Conservation (phyloP, 2,329 filamentous ascomycete genomes). For the Passalora sequoiae region DNA sequence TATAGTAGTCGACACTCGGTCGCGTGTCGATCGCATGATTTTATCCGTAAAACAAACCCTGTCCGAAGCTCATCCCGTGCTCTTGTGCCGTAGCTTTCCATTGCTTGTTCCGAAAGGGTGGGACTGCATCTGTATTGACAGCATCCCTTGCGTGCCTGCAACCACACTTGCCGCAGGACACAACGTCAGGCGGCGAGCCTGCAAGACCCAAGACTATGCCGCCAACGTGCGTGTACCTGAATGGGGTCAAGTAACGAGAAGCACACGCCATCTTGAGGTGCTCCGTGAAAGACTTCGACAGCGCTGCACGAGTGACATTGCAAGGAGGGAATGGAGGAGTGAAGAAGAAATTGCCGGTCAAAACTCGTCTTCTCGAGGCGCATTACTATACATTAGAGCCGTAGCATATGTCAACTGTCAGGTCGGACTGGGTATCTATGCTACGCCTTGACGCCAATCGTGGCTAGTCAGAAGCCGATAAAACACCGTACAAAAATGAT, state of each 20-base stretch:
- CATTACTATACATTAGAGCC: constrained; percentile 11
- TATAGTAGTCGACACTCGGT: no score
- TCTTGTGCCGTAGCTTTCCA: no score
- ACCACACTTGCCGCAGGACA: neutral
- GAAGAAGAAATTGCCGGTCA: constrained; percentile 8
- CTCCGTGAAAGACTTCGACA: neutral
- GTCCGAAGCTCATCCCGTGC: no score
- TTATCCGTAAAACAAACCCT: no score
- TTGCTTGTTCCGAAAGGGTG: no score
- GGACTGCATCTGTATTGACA: no score
- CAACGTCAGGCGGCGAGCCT: neutral
- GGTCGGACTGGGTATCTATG: constrained; percentile 12
- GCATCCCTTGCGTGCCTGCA: no score
- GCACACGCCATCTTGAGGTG: no score
- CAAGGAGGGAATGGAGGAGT: neutral
- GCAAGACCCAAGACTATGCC: neutral
- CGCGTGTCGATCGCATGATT: no score
- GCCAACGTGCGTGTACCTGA: no score
- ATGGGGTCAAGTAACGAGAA: no score
- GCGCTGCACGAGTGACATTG: neutral
- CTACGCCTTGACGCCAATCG: constrained; percentile 9
- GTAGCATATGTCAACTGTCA: constrained; percentile 6
- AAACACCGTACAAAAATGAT: constrained; percentile 9
- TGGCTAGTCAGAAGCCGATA: constrained; percentile 11
- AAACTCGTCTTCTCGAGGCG: constrained; percentile 9